These are phyloP conservation scores for Hypoxylon perforatum DNA, from an alignment of 495 filamentous ascomycete species.

Conservation along the genomic window DNA sequence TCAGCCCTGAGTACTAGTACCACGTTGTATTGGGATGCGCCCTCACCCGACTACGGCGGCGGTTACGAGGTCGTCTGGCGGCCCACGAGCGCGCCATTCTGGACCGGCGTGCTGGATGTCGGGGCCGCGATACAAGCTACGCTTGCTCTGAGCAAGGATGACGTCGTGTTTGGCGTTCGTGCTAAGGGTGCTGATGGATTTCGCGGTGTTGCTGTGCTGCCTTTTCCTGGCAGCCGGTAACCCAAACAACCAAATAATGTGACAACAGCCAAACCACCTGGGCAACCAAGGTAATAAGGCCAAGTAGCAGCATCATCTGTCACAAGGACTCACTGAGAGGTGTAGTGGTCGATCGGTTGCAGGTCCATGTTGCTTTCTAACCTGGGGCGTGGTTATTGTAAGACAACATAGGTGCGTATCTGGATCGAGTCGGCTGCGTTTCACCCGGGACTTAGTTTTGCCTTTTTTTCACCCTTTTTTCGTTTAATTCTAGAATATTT, in stretches of 20 bases:
- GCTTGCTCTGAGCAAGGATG: slow-evolving; percentile 62
- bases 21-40: slow-evolving; percentile 55
- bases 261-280: too few species aligned
- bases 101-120: slow-evolving; percentile 56
- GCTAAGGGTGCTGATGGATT: slow-evolving; percentile 57
- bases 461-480: too few species aligned
- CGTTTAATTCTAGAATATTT: too few species aligned
- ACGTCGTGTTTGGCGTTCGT: slow-evolving; percentile 63
- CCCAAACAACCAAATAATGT: not conserved
- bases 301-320: too few species aligned
- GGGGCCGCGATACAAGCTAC: slow-evolving; percentile 51
- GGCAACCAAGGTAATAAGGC: too few species aligned
- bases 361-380: too few species aligned
- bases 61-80: slow-evolving; percentile 65
- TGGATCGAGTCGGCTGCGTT: too few species aligned
- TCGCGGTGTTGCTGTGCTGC: slow-evolving; percentile 44
- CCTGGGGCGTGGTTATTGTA: too few species aligned
- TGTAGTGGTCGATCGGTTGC: too few species aligned
- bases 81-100: slow-evolving; percentile 55
- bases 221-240: slow-evolving; percentile 36
- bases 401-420: too few species aligned
- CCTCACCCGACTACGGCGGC: slow-evolving; percentile 29
- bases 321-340: too few species aligned
- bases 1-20: slow-evolving; percentile 55
- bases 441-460: too few species aligned